A percentile compares a stretch with the other conserved stretches of the same genome.
Conservation (phyloP, 768 basidiomycete species). For the Clitopilus passeckerianus region DNA sequence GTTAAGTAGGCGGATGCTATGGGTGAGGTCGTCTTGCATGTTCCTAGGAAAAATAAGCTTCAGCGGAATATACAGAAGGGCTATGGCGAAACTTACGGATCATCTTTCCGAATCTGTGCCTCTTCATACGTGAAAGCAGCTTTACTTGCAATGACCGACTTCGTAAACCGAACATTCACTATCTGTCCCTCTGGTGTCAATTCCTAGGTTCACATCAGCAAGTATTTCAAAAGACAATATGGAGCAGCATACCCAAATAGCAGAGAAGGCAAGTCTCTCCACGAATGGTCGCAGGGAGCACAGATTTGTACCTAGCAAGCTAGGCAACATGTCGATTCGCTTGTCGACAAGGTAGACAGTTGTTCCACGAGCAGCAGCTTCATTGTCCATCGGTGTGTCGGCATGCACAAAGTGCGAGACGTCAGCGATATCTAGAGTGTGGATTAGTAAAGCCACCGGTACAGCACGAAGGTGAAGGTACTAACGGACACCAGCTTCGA, state of each 20-base stretch:
- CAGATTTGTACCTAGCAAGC: slow-evolving; percentile 89
- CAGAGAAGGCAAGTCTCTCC: slow-evolving; percentile 92
- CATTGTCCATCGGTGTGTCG: slow-evolving; percentile 93
- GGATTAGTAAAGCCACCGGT: background rate
- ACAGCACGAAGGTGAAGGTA: slow-evolving; percentile 16
- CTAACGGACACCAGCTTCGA: slow-evolving; percentile 97
- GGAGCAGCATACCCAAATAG: slow-evolving; percentile 72
- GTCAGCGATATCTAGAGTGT: slow-evolving; percentile 84
- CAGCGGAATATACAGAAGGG: background rate
- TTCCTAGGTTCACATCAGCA: slow-evolving; percentile 52
- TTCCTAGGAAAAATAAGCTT: slow-evolving; percentile 37
- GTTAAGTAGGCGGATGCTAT: slow-evolving; percentile 87
- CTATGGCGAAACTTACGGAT: slow-evolving; percentile 52
- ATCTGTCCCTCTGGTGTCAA: slow-evolving; percentile 86
- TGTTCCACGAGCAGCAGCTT: slow-evolving; percentile 93
- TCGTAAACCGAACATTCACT: slow-evolving; percentile 85
- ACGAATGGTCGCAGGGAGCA: slow-evolving; percentile 92
- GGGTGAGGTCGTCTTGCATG: slow-evolving; percentile 74
- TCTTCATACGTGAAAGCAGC: slow-evolving; percentile 96
- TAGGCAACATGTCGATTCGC: slow-evolving; percentile 96
- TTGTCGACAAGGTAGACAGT: slow-evolving; percentile 99
- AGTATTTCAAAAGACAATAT: background rate
- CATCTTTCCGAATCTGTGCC: slow-evolving; percentile 91
- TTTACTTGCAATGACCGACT: slow-evolving; percentile 96
- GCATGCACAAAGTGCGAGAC: slow-evolving; percentile 94